These are phyloP conservation scores for Aspergillus luchuensis DNA, from an alignment of 2,329 filamentous ascomycete species.

Conservation along the genomic window DNA sequence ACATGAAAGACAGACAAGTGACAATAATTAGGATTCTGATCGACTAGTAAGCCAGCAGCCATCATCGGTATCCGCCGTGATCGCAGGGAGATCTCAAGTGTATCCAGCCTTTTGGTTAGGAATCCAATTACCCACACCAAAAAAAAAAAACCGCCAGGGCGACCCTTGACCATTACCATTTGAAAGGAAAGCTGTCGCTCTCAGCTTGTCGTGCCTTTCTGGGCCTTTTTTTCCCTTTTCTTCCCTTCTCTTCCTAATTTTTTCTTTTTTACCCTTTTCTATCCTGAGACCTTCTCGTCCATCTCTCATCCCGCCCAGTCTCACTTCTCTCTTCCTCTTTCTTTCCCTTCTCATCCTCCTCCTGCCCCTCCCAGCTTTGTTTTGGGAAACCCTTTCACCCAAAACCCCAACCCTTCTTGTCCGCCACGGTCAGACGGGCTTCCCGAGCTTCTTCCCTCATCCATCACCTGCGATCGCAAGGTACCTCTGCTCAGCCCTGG, in stretches of 20 bases:
- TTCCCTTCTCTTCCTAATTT: background rate
- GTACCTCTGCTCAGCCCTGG: slow-evolving; percentile 26
- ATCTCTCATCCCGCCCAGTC: background rate
- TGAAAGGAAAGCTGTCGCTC: slow-evolving; percentile 11
- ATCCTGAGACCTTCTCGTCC: background rate
- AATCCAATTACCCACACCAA: slow-evolving; percentile 15
- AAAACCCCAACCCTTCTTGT: slow-evolving; percentile 4
- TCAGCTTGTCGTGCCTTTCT: slow-evolving; percentile 2
- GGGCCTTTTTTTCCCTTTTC: background rate
- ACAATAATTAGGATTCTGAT: no score
- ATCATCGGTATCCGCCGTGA: background rate
- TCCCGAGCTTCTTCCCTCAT: background rate
- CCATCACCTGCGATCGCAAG: slow-evolving; percentile 17
- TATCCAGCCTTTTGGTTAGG: background rate
- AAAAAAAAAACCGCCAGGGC: slow-evolving; percentile 5
- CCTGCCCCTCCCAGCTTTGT: slow-evolving; percentile 15
- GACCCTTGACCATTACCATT: background rate
- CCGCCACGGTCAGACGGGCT: background rate
- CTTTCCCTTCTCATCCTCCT: background rate
- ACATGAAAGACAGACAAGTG: no score
- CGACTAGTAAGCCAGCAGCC: background rate
- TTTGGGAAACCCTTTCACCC: slow-evolving; percentile 17
- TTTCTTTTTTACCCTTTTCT: slow-evolving; percentile 1
- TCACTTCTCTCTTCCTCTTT: background rate
- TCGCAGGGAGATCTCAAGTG: background rate